A percentile compares a stretch with the other conserved stretches of the same genome.
Conservation (phyloP, 192 early-diverging fungal species). For the Coemansia biformis region DNA sequence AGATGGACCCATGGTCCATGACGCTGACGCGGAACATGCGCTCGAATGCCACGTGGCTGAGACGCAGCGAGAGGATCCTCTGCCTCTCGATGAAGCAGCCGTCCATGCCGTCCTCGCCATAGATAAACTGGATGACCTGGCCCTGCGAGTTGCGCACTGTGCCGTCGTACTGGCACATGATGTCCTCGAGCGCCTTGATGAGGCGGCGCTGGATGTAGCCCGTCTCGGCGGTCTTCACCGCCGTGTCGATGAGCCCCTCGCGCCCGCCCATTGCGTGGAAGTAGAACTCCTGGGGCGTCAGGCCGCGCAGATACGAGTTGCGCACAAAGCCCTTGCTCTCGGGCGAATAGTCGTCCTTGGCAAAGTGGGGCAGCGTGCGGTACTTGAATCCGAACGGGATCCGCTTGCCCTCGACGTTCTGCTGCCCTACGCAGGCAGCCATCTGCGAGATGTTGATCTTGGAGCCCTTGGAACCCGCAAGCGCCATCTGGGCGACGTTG, state of each 20-base stretch:
- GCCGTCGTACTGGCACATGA: constrained; percentile 96
- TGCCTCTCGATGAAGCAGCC: constrained; percentile 83
- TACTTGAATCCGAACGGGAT: constrained; percentile 96
- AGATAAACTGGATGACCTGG: constrained; percentile 91
- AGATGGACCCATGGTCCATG: constrained; percentile 57
- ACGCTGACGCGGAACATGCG: constrained; percentile 80
- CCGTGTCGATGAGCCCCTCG: constrained; percentile 99
- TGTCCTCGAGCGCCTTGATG: constrained; percentile 96
- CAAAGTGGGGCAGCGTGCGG: constrained; percentile 94
- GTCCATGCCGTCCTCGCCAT: constrained; percentile 99
- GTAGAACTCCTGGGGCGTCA: constrained; percentile 98
- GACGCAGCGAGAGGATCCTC: constrained; percentile 63
- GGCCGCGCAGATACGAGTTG: constrained; percentile 63
- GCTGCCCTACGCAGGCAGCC: constrained; percentile 98
- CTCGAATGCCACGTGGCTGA: constrained; percentile 66
- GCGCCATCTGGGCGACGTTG: constrained; percentile 96
- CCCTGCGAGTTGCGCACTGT: constrained; percentile 93
- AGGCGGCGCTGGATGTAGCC: constrained; percentile 99
- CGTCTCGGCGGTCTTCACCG: constrained; percentile 98
- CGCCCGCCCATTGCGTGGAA: constrained; percentile 99
- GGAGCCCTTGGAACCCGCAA: constrained; percentile 93
- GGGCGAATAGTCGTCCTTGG: constrained; percentile 94
- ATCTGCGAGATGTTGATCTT: constrained; percentile 97
- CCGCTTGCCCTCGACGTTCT: constrained; percentile 98
- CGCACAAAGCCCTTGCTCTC: constrained; percentile 58